Base-by-base conservation (phyloP, 345 rosid genomes). In the Trapa bicornis region DNA sequence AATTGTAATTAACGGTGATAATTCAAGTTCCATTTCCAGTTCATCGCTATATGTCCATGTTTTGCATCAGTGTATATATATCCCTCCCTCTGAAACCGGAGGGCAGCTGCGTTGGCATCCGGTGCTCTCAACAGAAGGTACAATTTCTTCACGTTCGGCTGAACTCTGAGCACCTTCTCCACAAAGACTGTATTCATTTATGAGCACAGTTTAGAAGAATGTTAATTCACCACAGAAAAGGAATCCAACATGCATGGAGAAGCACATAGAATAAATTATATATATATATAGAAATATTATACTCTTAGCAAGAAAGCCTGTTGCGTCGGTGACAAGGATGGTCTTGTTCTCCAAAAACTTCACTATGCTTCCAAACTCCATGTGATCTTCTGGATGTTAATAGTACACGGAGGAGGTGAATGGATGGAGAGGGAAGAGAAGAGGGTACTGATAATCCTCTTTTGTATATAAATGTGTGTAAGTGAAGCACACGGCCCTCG, bases 151-250 rank as follows among this genome's bases (percentile, higher is more conserved):
- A 88, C 81, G 47, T 89, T 84, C 42, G 96, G 96, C 69, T 92
- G 97, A 53, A 88, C 81, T 69, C 97, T 89, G 53, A 86, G 22
- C 54, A 85, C 75, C 76, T 90, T 90, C 86, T 93, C 98, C 84
- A 85, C 68, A 61, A 88, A 83, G 70, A 92, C 96, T 89, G 82
- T 75, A 76, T 13, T 37, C 8, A 15, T 14, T 13, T 22, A 22
- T 22, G 29, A 22, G 29, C 29, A 22, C 29, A 22, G 42, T 41
- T 4, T 41, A 41, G 4, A 41, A 0, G 7, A 3, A 41, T 41
- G 2, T 41, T 3, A 3, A 41, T 41, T 4, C 43, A 41, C 43
- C 16, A 47, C 53, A 0, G 3, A 47, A 3, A 47, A 22, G 29
- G 2, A 17, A 56, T 32, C 43, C 10, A 13, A 22, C 33, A 33